Percentiles rank a stretch among this genome's conserved stretches.
Conservation (phyloP, 495 filamentous ascomycete genomes). For the Penicillium arizonense region DNA sequence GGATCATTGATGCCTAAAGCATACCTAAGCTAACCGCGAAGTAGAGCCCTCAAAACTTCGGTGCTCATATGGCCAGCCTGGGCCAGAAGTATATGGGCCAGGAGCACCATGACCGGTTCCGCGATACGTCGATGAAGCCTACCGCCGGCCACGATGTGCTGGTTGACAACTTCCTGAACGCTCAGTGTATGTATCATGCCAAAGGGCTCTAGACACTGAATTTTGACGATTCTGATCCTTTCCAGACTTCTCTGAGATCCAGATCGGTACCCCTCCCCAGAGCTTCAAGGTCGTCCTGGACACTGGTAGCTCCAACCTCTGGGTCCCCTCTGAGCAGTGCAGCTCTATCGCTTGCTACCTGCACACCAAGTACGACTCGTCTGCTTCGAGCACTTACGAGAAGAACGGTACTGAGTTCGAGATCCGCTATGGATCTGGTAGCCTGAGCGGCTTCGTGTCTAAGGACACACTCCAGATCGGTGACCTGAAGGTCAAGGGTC, state of each 20-base stretch:
- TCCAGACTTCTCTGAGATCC: slow-evolving; percentile 94
- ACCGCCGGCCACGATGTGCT: slow-evolving; percentile 77
- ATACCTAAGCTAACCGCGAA: slow-evolving; percentile 15
- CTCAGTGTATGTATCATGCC: slow-evolving; percentile 72
- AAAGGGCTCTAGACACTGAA: neutral
- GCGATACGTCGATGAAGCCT: slow-evolving; percentile 64
- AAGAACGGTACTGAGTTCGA: slow-evolving; percentile 88
- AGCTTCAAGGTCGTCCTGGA: slow-evolving; percentile 98
- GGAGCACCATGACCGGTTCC: slow-evolving; percentile 70
- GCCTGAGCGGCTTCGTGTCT: slow-evolving; percentile 91
- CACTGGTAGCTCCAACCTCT: slow-evolving; percentile 98
- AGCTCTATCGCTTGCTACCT: slow-evolving; percentile 98
- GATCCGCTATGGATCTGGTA: slow-evolving; percentile 95
- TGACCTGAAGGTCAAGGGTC: slow-evolving; percentile 79
- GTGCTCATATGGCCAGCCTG: slow-evolving; percentile 74
- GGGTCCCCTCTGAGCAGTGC: slow-evolving; percentile 91
- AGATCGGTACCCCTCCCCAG: slow-evolving; percentile 89
- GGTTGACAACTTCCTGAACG: slow-evolving; percentile 97
- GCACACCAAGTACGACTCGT: slow-evolving; percentile 94
- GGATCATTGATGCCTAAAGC: slow-evolving; percentile 28
- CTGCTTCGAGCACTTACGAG: slow-evolving; percentile 86
- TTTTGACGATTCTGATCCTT: slow-evolving; percentile 17
- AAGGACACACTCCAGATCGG: slow-evolving; percentile 83
- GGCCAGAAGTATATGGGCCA: slow-evolving; percentile 85
- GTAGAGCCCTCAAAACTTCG: slow-evolving; percentile 74